These are phyloP conservation scores for Erysimum cheiri DNA, from an alignment of 441 rosid genomes.

Conservation along the genomic window DNA sequence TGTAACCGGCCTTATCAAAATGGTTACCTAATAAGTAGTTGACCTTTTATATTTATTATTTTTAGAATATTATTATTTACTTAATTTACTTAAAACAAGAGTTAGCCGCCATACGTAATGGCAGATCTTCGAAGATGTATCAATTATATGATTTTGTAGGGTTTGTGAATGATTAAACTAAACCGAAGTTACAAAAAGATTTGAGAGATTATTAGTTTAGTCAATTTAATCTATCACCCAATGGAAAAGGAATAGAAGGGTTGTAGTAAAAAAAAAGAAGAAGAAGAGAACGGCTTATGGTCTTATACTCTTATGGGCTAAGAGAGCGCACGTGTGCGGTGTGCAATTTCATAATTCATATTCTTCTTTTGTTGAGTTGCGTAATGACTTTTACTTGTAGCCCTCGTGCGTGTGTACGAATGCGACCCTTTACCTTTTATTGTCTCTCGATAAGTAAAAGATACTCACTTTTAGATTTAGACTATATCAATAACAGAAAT, in stretches of 20 bases:
- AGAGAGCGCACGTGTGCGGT: conserved; percentile 38
- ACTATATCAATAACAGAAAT: neutral
- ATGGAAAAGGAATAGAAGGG: neutral
- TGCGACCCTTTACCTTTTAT: conserved; percentile 36
- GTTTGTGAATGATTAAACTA: conserved; percentile 32
- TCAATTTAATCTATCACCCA: neutral
- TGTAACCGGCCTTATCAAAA: neutral
- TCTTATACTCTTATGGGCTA: neutral
- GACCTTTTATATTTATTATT: conserved; percentile 9
- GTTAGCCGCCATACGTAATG: conserved; percentile 22
- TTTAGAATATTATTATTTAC: neutral
- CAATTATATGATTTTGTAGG: conserved; percentile 29
- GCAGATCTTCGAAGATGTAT: conserved; percentile 25
- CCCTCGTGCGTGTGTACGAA: conserved; percentile 38
- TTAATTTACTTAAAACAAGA: neutral
- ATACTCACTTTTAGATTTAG: conserved; percentile 1
- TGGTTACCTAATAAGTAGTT: conserved; percentile 6
- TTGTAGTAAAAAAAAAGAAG: too few relatives aligned
- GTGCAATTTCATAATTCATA: neutral
- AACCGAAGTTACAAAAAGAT: conserved; percentile 4
- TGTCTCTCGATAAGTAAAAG: neutral
- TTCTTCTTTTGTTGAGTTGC: conserved; percentile 16
- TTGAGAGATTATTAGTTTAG: conserved; percentile 27
- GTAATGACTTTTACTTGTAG: conserved; percentile 17
- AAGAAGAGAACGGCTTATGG: neutral